Conservation (phyloP, 2,329 filamentous ascomycete genomes). For the Cytospora piceae region DNA sequence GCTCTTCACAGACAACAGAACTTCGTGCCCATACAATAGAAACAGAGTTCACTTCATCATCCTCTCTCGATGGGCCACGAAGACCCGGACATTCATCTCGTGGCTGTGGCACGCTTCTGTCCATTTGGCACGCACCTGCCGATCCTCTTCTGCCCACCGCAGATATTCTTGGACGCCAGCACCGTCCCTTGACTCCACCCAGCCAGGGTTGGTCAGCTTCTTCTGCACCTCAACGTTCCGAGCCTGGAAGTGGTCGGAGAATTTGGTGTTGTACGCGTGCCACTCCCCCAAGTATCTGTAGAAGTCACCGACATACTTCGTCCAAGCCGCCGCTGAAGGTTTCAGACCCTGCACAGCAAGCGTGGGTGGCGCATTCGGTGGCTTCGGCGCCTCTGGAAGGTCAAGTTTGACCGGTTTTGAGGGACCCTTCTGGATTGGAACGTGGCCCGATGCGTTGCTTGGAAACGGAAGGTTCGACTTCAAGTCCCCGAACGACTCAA, state of each 20-base stretch:
- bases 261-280: conserved; percentile 53
- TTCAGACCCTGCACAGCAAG: conserved; percentile 49
- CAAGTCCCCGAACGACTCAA: conserved; percentile 59
- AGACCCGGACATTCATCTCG: conserved; percentile 60
- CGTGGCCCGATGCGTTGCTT: conserved; percentile 51
- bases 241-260: conserved; percentile 60
- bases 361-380: conserved; percentile 51
- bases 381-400: conserved; percentile 53
- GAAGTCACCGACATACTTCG: conserved; percentile 58
- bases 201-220: conserved; percentile 46
- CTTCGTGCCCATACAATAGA: neutral
- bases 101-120: conserved; percentile 62
- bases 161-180: conserved; percentile 61
- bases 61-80: conserved; percentile 52
- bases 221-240: conserved; percentile 50
- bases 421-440: conserved; percentile 42
- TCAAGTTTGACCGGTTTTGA: conserved; percentile 48
- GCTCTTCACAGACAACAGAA: neutral
- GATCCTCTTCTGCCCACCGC: conserved; percentile 65
- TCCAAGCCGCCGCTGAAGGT: conserved; percentile 49
- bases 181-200: conserved; percentile 49
- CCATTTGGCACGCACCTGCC: conserved; percentile 65
- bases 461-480: conserved; percentile 61
- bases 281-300: conserved; percentile 57
- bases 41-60: conserved; percentile 43